Evolutionary conservation across 257 asterid species (phyloP).

Genomic region (Rhazya stricta): DNA sequence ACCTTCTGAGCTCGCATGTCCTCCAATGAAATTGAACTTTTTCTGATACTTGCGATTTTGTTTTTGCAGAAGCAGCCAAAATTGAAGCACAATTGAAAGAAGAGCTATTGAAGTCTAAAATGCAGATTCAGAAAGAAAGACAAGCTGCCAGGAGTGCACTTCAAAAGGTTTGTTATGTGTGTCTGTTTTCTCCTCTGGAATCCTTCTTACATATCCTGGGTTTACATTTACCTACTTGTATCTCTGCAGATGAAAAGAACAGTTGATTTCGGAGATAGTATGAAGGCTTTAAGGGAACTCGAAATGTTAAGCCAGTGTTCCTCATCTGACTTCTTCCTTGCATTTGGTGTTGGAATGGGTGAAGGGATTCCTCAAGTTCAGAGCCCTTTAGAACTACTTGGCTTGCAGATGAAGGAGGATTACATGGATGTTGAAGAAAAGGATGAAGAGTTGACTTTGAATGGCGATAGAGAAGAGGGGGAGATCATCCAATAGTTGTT

Average conservation of each 20-base stretch:
- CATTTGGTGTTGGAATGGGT: conserved; percentile 10
- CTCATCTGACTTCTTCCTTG: conserved; percentile 13
- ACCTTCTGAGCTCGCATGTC: too few species aligned
- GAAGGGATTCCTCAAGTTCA: conserved; percentile 8
- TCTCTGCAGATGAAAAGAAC: conserved; percentile 45
- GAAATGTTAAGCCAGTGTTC: conserved; percentile 36
- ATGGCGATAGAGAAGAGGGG: conserved; percentile 48
- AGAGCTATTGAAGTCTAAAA: conserved; percentile 39
- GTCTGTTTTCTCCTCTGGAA: not conserved
- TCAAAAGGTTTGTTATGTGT: conserved; percentile 34
- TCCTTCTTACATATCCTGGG: not conserved
- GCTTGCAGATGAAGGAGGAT: conserved; percentile 47
- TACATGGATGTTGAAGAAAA: conserved; percentile 22
- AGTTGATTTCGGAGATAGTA: conserved; percentile 36
- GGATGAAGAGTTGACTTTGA: conserved; percentile 29
- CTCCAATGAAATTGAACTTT: not conserved
- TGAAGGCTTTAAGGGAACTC: conserved; percentile 36
- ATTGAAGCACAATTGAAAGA: conserved; percentile 64
- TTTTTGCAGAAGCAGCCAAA: conserved; percentile 53
- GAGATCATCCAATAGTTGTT: conserved; percentile 35
- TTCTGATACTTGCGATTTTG: not conserved
- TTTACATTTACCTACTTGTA: not conserved
- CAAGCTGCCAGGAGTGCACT: conserved; percentile 58
- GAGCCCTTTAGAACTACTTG: conserved; percentile 43
- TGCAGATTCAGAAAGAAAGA: conserved; percentile 48